Conservation (phyloP, 1,284 basidiomycete species). For the Heimioporus retisporus region DNA sequence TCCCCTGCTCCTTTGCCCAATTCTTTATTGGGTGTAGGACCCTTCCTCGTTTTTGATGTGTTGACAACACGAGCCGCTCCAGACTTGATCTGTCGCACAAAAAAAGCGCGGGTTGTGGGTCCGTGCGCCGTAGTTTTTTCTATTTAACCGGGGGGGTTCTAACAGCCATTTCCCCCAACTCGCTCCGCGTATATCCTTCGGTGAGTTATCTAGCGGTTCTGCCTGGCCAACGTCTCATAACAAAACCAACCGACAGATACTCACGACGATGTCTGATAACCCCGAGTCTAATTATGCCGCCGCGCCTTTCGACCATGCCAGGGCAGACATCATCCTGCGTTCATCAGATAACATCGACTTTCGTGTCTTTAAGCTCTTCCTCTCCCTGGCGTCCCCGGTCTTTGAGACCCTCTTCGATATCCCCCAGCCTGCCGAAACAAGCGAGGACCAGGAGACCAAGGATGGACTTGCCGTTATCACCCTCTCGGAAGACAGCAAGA, state of each 20-base stretch:
- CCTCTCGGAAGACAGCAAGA: conserved; percentile 26
- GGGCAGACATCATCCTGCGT: conserved; percentile 41
- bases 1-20: too few relatives aligned
- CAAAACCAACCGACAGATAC: conserved; percentile 1
- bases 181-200: too few relatives aligned
- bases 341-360: conserved; percentile 53
- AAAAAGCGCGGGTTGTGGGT: too few relatives aligned
- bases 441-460: conserved; percentile 20
- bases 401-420: conserved; percentile 56
- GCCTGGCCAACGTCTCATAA: too few relatives aligned
- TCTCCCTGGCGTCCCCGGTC: conserved; percentile 45
- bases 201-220: not conserved
- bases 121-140: too few relatives aligned
- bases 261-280: not conserved
- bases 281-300: conserved; percentile 12
- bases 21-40: too few relatives aligned
- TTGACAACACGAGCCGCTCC: too few relatives aligned
- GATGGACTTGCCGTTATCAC: conserved; percentile 32
- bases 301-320: conserved; percentile 34
- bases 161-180: too few relatives aligned
- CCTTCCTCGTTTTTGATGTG: too few relatives aligned
- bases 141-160: too few relatives aligned
- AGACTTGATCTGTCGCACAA: too few relatives aligned
- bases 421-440: conserved; percentile 45
- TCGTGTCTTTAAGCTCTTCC: conserved; percentile 50